These are phyloP conservation scores for Euphorbia lathyris DNA, from an alignment of 345 rosid genomes.

Conservation along the genomic window DNA sequence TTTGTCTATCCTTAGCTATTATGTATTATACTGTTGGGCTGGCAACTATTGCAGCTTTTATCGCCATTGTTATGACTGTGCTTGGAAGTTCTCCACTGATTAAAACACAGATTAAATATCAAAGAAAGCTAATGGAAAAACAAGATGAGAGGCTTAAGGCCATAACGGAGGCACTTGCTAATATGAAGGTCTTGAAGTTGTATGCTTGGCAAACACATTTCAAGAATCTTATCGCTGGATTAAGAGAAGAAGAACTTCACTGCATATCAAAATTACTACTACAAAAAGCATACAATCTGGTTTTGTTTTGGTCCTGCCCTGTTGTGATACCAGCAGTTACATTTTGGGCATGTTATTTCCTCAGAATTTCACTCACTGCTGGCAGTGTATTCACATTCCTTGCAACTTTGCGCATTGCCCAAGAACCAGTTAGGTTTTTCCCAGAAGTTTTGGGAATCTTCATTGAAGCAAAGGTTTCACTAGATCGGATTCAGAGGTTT, in stretches of 20 bases:
- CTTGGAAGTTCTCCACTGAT: conserved; percentile 33
- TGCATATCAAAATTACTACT: conserved; percentile 27
- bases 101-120: conserved; percentile 39
- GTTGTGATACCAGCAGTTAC: not conserved
- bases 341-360: not conserved
- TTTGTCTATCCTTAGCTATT: conserved; percentile 40
- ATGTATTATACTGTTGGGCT: conserved; percentile 37
- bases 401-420: conserved; percentile 40
- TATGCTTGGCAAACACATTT: conserved; percentile 41
- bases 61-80: conserved; percentile 24
- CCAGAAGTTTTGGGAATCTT: conserved; percentile 42
- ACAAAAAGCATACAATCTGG: conserved; percentile 32
- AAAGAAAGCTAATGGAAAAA: conserved; percentile 37
- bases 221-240: conserved; percentile 33
- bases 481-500: conserved; percentile 36
- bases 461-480: conserved; percentile 52
- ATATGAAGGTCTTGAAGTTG: not conserved
- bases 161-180: conserved; percentile 33
- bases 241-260: conserved; percentile 38
- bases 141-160: conserved; percentile 43
- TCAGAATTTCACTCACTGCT: conserved; percentile 28
- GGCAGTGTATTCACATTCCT: conserved; percentile 49
- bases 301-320: conserved; percentile 14
- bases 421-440: conserved; percentile 42
- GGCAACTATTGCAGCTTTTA: conserved; percentile 42